phyloP scores from a whole-genome alignment of 1,284 basidiomycete genomes.

The Xerocomus nothofagi region DNA sequence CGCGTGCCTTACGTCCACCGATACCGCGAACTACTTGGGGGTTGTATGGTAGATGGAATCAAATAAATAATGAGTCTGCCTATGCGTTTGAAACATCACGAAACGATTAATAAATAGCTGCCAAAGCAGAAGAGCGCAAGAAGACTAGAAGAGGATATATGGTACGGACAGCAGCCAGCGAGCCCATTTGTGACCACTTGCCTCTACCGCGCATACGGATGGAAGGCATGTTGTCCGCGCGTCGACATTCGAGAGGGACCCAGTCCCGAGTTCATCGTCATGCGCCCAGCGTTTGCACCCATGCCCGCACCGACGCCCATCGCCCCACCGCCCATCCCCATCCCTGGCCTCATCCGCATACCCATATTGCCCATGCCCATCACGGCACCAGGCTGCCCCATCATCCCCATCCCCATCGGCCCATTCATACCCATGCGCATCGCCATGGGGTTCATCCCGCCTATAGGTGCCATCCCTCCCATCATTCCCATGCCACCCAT shows the following conservation, averaged over 20 bases:
- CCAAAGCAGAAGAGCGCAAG: constrained; percentile 14
- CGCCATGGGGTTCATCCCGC: constrained; percentile 35
- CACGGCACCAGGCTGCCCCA: constrained; percentile 27
- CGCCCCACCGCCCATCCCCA: constrained; percentile 35
- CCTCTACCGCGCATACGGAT: constrained; percentile 55
- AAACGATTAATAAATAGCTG: constrained; percentile 17
- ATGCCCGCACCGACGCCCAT: constrained; percentile 38
- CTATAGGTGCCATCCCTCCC: constrained; percentile 37
- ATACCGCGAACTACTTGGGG: constrained; percentile 1
- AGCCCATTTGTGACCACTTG: too few species aligned
- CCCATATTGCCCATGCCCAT: constrained; percentile 37
- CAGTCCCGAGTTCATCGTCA: constrained; percentile 46
- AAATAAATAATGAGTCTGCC: constrained; percentile 2
- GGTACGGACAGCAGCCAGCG: constrained; percentile 25
- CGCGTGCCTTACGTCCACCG: neutral
- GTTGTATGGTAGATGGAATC: constrained; percentile 8
- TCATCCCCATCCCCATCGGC: constrained; percentile 35
- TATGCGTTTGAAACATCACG: neutral
- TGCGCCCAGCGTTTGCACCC: constrained; percentile 36
- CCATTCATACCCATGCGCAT: constrained; percentile 41
- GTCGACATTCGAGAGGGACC: constrained; percentile 54
- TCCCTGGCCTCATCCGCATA: constrained; percentile 34
- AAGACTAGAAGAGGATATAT: constrained; percentile 33
- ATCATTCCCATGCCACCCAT: constrained; percentile 39
- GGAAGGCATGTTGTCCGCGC: constrained; percentile 60